Conservation (phyloP, 2,329 filamentous ascomycete genomes). For the Teratosphaeria destructans region DNA sequence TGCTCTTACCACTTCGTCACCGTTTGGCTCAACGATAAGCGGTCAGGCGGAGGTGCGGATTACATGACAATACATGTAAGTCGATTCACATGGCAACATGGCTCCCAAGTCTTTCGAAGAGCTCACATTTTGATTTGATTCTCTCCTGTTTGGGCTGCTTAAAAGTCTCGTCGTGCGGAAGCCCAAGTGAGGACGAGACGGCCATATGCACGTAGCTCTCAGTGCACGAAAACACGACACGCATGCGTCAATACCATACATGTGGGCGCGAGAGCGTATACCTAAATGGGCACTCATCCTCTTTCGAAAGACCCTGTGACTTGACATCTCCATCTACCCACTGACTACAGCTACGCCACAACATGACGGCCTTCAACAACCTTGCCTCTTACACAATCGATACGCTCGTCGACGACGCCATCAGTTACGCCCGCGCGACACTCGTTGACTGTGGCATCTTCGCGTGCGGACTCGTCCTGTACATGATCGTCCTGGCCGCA, state of each 20-base stretch:
- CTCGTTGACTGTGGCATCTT: not conserved
- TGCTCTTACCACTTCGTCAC: too few relatives aligned
- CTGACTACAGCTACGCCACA: not conserved
- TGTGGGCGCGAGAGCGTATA: too few relatives aligned
- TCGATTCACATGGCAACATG: too few relatives aligned
- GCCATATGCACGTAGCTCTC: not conserved
- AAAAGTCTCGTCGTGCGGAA: too few relatives aligned
- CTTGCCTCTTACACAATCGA: not conserved
- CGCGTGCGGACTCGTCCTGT: not conserved
- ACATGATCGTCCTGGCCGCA: not conserved
- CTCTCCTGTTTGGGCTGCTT: too few relatives aligned
- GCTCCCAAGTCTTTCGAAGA: too few relatives aligned
- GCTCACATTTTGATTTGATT: too few relatives aligned
- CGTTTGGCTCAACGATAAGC: too few relatives aligned
- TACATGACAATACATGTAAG: too few relatives aligned
- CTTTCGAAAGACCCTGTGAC: too few relatives aligned
- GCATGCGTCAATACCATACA: not conserved
- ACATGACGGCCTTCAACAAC: not conserved
- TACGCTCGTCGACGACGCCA: not conserved
- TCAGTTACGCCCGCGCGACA: not conserved
- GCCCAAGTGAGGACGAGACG: not conserved
- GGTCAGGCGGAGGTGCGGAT: too few relatives aligned
- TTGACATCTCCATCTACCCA: not conserved
- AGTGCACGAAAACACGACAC: not conserved
- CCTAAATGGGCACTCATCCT: too few relatives aligned